phyloP scores from a whole-genome alignment of 2,329 filamentous ascomycete species.

The Phialemoniopsis sp. region DNA sequence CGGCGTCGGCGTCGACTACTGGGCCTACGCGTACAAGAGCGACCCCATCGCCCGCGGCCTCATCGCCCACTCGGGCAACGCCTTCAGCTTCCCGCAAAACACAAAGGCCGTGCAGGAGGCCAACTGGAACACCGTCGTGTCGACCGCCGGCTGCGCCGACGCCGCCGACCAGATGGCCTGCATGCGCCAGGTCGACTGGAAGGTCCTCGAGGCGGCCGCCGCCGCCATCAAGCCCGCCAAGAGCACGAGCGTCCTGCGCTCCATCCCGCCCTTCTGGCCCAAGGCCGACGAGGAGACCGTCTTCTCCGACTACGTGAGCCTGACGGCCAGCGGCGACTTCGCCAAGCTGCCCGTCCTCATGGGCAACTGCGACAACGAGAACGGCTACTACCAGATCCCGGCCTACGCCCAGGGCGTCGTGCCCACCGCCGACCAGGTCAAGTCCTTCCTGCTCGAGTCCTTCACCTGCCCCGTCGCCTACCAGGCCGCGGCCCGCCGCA shows the following conservation, averaged over 20 bases:
- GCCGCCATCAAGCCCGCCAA: slow-evolving; percentile 23
- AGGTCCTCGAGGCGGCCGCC: slow-evolving; percentile 29
- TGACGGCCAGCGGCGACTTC: slow-evolving; percentile 28
- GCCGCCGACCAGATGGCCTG: slow-evolving; percentile 24
- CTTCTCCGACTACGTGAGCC: slow-evolving; percentile 31
- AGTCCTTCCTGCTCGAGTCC: slow-evolving; percentile 34
- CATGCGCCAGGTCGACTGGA: slow-evolving; percentile 28
- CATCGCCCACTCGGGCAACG: slow-evolving; percentile 40
- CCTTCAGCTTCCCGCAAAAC: slow-evolving; percentile 39
- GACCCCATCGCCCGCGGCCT: slow-evolving; percentile 45
- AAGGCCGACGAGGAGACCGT: slow-evolving; percentile 32
- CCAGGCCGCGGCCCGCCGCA: slow-evolving; percentile 27
- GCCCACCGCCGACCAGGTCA: slow-evolving; percentile 30
- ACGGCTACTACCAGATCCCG: slow-evolving; percentile 40
- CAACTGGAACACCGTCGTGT: slow-evolving; percentile 37
- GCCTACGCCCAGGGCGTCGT: slow-evolving; percentile 31
- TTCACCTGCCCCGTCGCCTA: slow-evolving; percentile 40
- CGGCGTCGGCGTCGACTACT: slow-evolving; percentile 36
- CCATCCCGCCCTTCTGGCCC: slow-evolving; percentile 35
- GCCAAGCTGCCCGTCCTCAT: slow-evolving; percentile 34
- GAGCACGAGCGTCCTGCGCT: slow-evolving; percentile 28
- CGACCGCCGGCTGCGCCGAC: slow-evolving; percentile 29
- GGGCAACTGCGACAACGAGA: slow-evolving; percentile 40
- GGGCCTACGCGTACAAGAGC: slow-evolving; percentile 40
- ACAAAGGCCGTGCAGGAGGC: slow-evolving; percentile 21